phyloP scores from a whole-genome alignment of 2,329 filamentous ascomycete genomes.

The Trichoderma aggressivum region DNA sequence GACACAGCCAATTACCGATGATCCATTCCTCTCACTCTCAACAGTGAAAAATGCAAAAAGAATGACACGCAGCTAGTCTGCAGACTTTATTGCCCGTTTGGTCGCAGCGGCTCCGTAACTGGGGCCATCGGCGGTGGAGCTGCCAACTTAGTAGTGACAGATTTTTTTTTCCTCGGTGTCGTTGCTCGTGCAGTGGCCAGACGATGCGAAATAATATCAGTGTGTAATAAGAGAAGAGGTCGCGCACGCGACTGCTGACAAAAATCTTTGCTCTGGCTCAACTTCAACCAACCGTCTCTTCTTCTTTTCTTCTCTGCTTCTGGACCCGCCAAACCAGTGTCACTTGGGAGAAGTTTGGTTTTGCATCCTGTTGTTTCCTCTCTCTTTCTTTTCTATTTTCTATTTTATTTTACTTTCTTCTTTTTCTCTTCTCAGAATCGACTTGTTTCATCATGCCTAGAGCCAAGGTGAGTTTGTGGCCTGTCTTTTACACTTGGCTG shows the following conservation, averaged over 20 bases:
- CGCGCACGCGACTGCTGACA: conserved; percentile 18
- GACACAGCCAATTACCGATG: neutral
- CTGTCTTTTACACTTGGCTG: neutral
- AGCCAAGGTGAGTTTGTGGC: conserved; percentile 22
- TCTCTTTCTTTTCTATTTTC: neutral
- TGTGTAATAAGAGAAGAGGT: neutral
- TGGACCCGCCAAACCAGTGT: neutral
- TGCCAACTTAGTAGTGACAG: conserved; percentile 6
- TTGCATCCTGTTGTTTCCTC: neutral
- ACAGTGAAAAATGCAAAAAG: neutral
- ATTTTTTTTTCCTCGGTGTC: conserved; percentile 6
- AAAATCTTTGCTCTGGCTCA: conserved; percentile 1
- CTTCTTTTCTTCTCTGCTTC: neutral
- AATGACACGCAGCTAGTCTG: conserved; percentile 13
- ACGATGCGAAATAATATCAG: neutral
- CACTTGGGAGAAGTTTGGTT: neutral
- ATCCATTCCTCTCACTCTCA: neutral
- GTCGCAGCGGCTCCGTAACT: conserved; percentile 16
- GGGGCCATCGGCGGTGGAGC: conserved; percentile 12
- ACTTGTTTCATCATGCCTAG: conserved; percentile 21
- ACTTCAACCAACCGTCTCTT: neutral
- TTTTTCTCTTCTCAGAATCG: neutral
- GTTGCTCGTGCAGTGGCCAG: neutral
- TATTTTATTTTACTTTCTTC: neutral
- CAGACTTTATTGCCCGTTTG: conserved; percentile 15